phyloP scores from a whole-genome alignment of 495 filamentous ascomycete species.

The Neurospora sp. region DNA sequence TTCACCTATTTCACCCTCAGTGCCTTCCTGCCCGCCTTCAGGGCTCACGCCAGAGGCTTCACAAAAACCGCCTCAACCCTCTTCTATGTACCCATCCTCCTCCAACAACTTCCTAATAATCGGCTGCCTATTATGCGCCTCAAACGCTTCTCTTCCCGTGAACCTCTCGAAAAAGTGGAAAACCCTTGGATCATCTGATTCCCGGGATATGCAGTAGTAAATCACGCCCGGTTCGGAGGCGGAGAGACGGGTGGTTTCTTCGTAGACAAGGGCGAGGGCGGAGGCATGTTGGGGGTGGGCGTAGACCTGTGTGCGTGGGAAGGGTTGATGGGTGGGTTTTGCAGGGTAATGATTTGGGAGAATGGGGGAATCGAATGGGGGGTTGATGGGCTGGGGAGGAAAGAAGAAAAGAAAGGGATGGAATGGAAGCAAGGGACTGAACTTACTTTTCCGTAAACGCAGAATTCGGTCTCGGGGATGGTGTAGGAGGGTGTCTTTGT shows the following conservation, averaged over 20 bases:
- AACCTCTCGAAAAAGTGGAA: slow-evolving; percentile 33
- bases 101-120: slow-evolving; percentile 23
- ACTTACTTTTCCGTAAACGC: slow-evolving; percentile 6
- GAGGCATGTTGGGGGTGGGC: slow-evolving; percentile 26
- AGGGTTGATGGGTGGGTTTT: no score
- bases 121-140: slow-evolving; percentile 22
- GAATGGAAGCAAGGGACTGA: not conserved
- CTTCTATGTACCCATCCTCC: slow-evolving; percentile 17
- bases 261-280: slow-evolving; percentile 24
- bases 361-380: no score
- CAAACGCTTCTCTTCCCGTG: slow-evolving; percentile 18
- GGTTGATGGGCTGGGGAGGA: no score
- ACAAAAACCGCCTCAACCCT: slow-evolving; percentile 21
- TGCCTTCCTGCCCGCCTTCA: no score
- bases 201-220: slow-evolving; percentile 24
- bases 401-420: not conserved
- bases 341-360: no score
- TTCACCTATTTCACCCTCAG: no score
- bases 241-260: slow-evolving; percentile 23
- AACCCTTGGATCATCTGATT: slow-evolving; percentile 5
- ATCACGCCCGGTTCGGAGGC: slow-evolving; percentile 23
- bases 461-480: slow-evolving; percentile 7
- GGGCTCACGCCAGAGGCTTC: not conserved
- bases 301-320: slow-evolving; percentile 11
- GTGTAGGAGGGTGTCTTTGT: not conserved